Percentiles rank a stretch among this genome's conserved stretches.
phyloP scores from a whole-genome alignment of 1,284 basidiomycete species.

The Earliella scabrosa region DNA sequence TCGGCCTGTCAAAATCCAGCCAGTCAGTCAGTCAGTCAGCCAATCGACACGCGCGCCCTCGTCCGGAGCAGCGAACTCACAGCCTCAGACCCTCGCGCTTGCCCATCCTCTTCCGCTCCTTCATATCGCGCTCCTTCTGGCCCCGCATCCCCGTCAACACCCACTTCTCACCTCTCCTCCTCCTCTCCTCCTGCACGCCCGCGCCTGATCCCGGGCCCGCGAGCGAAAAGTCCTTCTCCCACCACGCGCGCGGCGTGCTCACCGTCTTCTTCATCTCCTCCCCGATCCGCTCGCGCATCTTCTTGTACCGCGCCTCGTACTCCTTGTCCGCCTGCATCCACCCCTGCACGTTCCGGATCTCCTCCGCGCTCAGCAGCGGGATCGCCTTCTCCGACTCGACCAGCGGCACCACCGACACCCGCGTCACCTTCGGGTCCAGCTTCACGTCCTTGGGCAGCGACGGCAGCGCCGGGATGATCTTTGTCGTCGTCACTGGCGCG shows the following conservation, averaged over 20 bases:
- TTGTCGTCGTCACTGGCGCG: constrained; percentile 20
- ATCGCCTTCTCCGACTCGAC: constrained; percentile 55
- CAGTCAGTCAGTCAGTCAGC: constrained; percentile 8
- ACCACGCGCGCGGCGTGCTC: constrained; percentile 46
- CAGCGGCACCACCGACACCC: constrained; percentile 66
- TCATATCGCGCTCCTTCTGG: constrained; percentile 43
- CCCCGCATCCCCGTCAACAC: constrained; percentile 32
- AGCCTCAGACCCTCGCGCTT: constrained; percentile 74
- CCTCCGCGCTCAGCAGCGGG: constrained; percentile 52
- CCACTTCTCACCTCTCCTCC: constrained; percentile 52
- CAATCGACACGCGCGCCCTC: neutral
- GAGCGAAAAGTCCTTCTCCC: constrained; percentile 47
- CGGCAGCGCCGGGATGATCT: constrained; percentile 31
- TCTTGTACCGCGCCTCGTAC: constrained; percentile 48
- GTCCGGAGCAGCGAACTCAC: constrained; percentile 39
- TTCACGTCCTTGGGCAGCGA: constrained; percentile 35
- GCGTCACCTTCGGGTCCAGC: constrained; percentile 66
- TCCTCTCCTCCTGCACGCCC: constrained; percentile 28
- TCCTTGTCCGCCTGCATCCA: constrained; percentile 59
- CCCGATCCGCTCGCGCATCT: constrained; percentile 49
- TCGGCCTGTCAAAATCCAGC: constrained; percentile 49
- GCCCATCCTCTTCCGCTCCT: constrained; percentile 54
- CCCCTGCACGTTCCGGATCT: constrained; percentile 48
- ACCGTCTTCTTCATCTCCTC: constrained; percentile 43
- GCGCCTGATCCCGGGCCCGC: neutral